These are phyloP conservation scores for Diutina pseudorugosa DNA, from an alignment of 1,139 yeast genomes.

Conservation along the genomic window DNA sequence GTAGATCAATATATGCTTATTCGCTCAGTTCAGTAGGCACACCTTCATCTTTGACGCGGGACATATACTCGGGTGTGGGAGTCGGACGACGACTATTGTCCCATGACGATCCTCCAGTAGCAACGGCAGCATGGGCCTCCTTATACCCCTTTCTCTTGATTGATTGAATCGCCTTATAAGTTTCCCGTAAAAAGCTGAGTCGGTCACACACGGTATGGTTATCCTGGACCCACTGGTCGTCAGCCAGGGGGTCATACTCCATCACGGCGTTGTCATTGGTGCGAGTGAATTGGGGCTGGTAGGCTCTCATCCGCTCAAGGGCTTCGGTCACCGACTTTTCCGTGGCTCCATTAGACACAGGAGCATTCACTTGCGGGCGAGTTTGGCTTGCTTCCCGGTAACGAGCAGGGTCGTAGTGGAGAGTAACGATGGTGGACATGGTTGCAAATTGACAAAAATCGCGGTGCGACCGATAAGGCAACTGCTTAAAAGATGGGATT, in stretches of 20 bases:
- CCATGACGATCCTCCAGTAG: not conserved
- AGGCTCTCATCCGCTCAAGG: not conserved
- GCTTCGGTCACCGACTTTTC: not conserved
- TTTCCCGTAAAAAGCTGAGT: not conserved
- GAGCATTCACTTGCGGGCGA: not conserved
- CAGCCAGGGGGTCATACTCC: not conserved
- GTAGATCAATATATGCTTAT: conserved; percentile 11
- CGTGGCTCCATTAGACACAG: not conserved
- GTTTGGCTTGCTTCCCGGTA: not conserved
- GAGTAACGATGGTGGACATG: not conserved
- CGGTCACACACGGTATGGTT: conserved; percentile 1
- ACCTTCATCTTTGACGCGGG: not conserved
- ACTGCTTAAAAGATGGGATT: not conserved
- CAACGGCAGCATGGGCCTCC: not conserved
- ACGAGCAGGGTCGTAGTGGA: not conserved
- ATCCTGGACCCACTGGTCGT: not conserved
- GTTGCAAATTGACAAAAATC: not conserved
- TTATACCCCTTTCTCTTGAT: not conserved
- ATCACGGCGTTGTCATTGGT: not conserved
- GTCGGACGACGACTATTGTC: not conserved
- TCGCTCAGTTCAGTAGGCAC: not conserved
- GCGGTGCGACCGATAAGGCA: not conserved
- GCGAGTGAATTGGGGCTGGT: not conserved
- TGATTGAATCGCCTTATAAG: not conserved
- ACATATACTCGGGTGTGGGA: not conserved